Base-by-base conservation (phyloP, 345 rosid species). In the Jatropha curcas region DNA sequence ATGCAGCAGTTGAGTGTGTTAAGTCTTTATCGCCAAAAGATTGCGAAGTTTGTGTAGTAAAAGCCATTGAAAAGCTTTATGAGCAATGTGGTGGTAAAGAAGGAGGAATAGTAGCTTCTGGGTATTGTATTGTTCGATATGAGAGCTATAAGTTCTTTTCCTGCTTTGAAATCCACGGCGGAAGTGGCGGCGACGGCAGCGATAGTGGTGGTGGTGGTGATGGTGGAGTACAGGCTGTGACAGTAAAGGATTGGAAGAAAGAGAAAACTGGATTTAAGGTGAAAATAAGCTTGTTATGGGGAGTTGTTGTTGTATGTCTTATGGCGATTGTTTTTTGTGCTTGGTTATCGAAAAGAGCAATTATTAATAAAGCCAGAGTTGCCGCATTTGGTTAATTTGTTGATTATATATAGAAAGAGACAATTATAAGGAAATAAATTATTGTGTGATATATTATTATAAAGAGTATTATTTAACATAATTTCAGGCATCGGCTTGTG, bases 111-210 rank as follows among this genome's bases (percentile, higher is more conserved):
- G 22, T 19, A 8, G 56, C 56, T 20, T 3, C 8, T 51, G 7
- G 20, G 4, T 3, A 19, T 19, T 51, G 56, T n/a, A 51, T 51
- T 51, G 56, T 51, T 6, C 5, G 24, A 5, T 51, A 51, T 5
- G 56, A 51, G 56, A 51, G 56, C 16, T 68, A 68, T 33, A 22
- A 53, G 71, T 69, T 55, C 63, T 69, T 56, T 52, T 69, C 62
- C 8, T 16, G 2, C 41, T 46, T 56, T 24, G 20, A 25, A 7
- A 9, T 14, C 27, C n/a, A 46, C 11, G 50, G 50, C 1, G 30
- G 37, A 24, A 16, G 31, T 22, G 28, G 72, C 7, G n/a, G 25
- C 7, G 20, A n/a, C 7, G 56, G 56, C n/a, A n/a, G n/a, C n/a
- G n/a, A n/a, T n/a, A n/a, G 50, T 2, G 30, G 37, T 16, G 20